Evolutionary conservation across 208 protist species (phyloP).

Genomic region (Leishmania tarentolae): DNA sequence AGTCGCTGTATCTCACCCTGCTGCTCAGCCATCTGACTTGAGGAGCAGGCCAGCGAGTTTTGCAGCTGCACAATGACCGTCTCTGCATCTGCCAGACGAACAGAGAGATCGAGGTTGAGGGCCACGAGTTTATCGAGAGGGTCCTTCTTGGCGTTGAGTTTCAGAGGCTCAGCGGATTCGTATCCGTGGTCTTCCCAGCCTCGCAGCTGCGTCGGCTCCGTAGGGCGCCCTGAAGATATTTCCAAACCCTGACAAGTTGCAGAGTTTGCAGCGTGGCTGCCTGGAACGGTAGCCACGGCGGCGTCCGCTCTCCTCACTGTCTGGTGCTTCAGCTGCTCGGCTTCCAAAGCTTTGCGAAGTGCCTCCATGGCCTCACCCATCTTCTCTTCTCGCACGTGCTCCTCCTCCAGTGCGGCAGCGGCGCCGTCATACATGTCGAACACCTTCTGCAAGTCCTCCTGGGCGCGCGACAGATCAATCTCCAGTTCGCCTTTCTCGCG

Average conservation of each 20-base stretch:
- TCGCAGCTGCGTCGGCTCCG: constrained; percentile 12
- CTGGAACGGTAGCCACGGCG: not conserved
- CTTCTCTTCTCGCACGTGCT: constrained; percentile 42
- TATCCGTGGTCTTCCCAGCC: not conserved
- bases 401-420: constrained; percentile 31
- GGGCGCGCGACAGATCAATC: constrained; percentile 21
- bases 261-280: not conserved
- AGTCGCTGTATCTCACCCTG: constrained; percentile 29
- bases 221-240: not conserved
- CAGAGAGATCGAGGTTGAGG: constrained; percentile 38
- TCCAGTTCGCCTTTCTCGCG: constrained; percentile 32
- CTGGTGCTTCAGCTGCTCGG: constrained; percentile 24
- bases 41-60: constrained; percentile 23
- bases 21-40: constrained; percentile 30
- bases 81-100: constrained; percentile 39
- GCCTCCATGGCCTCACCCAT: constrained; percentile 45
- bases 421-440: constrained; percentile 30
- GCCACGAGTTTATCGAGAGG: constrained; percentile 27
- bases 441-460: constrained; percentile 28
- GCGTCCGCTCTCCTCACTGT: not conserved
- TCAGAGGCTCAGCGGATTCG: not conserved
- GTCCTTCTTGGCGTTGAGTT: not conserved
- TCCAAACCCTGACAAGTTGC: constrained; percentile 9
- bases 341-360: constrained; percentile 31
- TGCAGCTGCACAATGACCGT: constrained; percentile 38